These are phyloP conservation scores for Hevea brasiliensis DNA, from an alignment of 345 rosid species.

Conservation along the genomic window DNA sequence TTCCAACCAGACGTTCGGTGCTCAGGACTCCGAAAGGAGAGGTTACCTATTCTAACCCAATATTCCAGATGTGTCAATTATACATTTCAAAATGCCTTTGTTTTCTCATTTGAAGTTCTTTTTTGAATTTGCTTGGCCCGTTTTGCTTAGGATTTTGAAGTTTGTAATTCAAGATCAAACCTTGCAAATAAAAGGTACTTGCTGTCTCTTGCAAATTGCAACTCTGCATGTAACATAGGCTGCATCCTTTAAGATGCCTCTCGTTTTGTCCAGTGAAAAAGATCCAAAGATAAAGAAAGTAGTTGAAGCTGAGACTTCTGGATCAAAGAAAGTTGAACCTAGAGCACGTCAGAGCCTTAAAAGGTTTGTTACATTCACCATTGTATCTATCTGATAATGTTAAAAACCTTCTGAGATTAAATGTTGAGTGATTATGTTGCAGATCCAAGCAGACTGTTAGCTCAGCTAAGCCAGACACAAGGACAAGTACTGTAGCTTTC, in stretches of 20 bases:
- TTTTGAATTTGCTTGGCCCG: slow-evolving; percentile 13
- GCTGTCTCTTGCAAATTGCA: slow-evolving; percentile 11
- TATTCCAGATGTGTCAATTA: background rate
- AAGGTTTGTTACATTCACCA: slow-evolving; percentile 42
- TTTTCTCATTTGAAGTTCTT: slow-evolving; percentile 1
- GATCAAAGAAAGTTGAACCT: slow-evolving; percentile 39
- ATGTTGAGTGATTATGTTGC: slow-evolving; percentile 17
- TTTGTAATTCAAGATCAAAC: slow-evolving; percentile 34
- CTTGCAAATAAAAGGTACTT: slow-evolving; percentile 48
- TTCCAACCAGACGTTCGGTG: slow-evolving; percentile 23
- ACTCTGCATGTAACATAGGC: slow-evolving; percentile 4
- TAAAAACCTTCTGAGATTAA: background rate
- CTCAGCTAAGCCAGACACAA: slow-evolving; percentile 45
- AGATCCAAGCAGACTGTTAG: slow-evolving; percentile 44
- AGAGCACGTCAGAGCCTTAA: slow-evolving; percentile 36
- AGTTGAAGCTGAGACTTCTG: slow-evolving; percentile 37
- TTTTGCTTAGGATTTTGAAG: slow-evolving; percentile 41
- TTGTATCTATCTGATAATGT: background rate
- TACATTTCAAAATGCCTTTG: background rate
- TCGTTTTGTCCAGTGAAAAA: slow-evolving; percentile 42
- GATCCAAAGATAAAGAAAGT: slow-evolving; percentile 45
- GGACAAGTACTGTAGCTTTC: slow-evolving; percentile 43
- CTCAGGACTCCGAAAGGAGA: slow-evolving; percentile 32
- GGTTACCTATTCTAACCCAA: slow-evolving; percentile 23
- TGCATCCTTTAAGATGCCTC: slow-evolving; percentile 11